These are phyloP conservation scores for Debaryomyces hansenii DNA, from an alignment of 805 yeast genomes.

Conservation along the genomic window DNA sequence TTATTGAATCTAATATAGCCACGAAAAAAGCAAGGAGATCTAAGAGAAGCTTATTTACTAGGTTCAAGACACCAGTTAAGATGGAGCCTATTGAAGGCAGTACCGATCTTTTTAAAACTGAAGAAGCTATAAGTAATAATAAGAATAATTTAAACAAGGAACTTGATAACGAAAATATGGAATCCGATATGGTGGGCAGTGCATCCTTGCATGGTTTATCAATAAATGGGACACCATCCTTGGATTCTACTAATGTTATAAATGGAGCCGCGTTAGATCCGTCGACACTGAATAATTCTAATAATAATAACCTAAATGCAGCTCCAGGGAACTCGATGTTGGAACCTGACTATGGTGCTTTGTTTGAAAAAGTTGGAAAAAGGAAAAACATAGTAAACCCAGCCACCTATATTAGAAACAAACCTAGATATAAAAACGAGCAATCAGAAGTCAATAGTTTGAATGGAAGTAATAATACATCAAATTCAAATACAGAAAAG, in stretches of 20 bases:
- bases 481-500: slow-evolving; percentile 14
- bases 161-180: neutral
- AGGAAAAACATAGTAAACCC: slow-evolving; percentile 29
- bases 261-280: slow-evolving; percentile 12
- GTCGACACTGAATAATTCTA: slow-evolving; percentile 15
- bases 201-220: neutral
- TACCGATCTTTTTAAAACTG: slow-evolving; percentile 2
- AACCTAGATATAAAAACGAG: slow-evolving; percentile 22
- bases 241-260: neutral
- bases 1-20: slow-evolving; percentile 6
- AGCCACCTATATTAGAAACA: slow-evolving; percentile 23
- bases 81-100: slow-evolving; percentile 7
- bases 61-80: slow-evolving; percentile 32
- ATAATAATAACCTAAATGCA: slow-evolving; percentile 2
- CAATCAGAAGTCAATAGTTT: slow-evolving; percentile 5
- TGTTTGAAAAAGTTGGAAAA: slow-evolving; percentile 44
- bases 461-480: slow-evolving; percentile 4
- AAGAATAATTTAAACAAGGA: neutral
- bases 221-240: neutral
- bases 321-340: slow-evolving; percentile 7
- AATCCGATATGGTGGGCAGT: neutral
- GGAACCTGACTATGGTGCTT: slow-evolving; percentile 45
- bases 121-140: neutral
- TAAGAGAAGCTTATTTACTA: slow-evolving; percentile 36
- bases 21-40: slow-evolving; percentile 32